A percentile compares a stretch with the other conserved stretches of the same genome.
Evolutionary conservation across 2,329 filamentous ascomycete genomes (phyloP).

Genomic region (Pestalotiopsis sp.): DNA sequence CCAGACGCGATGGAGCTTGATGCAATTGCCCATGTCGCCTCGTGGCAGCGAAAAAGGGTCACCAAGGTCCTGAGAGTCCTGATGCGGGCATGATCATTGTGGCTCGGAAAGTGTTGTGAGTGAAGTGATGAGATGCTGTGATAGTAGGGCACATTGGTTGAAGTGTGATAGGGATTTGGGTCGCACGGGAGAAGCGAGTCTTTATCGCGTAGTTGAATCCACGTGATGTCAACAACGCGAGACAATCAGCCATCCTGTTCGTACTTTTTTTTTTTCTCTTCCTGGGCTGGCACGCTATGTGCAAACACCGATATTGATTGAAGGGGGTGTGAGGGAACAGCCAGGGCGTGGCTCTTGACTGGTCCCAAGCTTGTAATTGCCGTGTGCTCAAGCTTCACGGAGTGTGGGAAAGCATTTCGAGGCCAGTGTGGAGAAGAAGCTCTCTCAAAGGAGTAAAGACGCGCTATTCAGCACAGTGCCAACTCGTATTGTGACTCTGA

Average conservation of each 20-base stretch:
- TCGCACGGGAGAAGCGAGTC: background rate
- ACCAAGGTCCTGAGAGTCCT: too few species aligned
- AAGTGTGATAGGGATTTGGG: background rate
- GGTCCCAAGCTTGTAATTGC: constrained; percentile 8
- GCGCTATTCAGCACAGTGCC: constrained; percentile 11
- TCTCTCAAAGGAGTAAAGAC: constrained; percentile 1
- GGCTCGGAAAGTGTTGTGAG: background rate
- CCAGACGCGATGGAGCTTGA: background rate
- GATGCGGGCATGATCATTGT: background rate
- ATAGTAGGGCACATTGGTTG: background rate
- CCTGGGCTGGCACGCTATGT: background rate
- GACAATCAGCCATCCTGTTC: constrained; percentile 5
- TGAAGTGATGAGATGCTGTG: background rate
- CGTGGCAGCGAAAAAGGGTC: background rate
- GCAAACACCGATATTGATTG: background rate
- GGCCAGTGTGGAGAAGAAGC: constrained; percentile 5
- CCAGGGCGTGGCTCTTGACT: constrained; percentile 8
- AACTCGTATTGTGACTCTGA: constrained; percentile 5
- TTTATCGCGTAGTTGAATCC: constrained; percentile 6
- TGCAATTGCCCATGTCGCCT: constrained; percentile 2
- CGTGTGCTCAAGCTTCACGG: background rate
- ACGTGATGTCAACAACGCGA: constrained; percentile 17
- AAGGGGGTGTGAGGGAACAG: background rate
- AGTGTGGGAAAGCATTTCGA: background rate
- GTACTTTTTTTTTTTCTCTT: too few species aligned